phyloP scores from a whole-genome alignment of 495 filamentous ascomycete species.

The Aspergillus panamensis region DNA sequence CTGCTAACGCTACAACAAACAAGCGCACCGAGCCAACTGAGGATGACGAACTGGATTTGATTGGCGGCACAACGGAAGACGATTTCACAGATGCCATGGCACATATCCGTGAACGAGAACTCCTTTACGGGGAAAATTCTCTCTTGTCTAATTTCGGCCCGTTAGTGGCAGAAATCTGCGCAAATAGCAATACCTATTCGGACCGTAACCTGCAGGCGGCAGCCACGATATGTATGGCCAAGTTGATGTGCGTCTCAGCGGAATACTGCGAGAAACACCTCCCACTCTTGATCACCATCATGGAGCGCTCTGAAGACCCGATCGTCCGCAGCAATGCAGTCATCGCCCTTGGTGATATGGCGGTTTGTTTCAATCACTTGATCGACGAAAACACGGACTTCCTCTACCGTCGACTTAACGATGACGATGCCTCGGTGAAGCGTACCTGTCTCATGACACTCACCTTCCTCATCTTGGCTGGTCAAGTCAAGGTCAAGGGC shows the following conservation, averaged over 20 bases:
- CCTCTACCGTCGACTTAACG: slow-evolving; percentile 87
- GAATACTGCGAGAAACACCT: slow-evolving; percentile 96
- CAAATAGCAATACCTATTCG: slow-evolving; percentile 85
- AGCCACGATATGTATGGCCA: slow-evolving; percentile 93
- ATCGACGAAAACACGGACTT: slow-evolving; percentile 99
- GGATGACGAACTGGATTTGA: slow-evolving; percentile 85
- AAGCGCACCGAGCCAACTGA: slow-evolving; percentile 48
- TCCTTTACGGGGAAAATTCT: slow-evolving; percentile 82
- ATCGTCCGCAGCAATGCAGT: slow-evolving; percentile 93
- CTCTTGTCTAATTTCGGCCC: slow-evolving; percentile 87
- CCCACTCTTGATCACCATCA: slow-evolving; percentile 92
- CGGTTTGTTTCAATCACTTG: slow-evolving; percentile 98
- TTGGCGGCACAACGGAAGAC: slow-evolving; percentile 95
- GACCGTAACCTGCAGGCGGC: slow-evolving; percentile 87
- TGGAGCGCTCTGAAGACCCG: slow-evolving; percentile 86
- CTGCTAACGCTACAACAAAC: slow-evolving; percentile 44
- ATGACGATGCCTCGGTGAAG: slow-evolving; percentile 85
- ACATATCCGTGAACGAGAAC: slow-evolving; percentile 89
- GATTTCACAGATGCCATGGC: slow-evolving; percentile 97
- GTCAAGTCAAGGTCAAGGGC: slow-evolving; percentile 99
- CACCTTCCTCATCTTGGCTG: slow-evolving; percentile 94
- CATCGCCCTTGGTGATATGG: slow-evolving; percentile 97
- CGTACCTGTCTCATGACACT: slow-evolving; percentile 97
- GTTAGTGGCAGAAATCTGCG: slow-evolving; percentile 86
- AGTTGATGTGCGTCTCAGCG: slow-evolving; percentile 93